phyloP scores from a whole-genome alignment of 345 rosid species.

The Kandelia obovata region DNA sequence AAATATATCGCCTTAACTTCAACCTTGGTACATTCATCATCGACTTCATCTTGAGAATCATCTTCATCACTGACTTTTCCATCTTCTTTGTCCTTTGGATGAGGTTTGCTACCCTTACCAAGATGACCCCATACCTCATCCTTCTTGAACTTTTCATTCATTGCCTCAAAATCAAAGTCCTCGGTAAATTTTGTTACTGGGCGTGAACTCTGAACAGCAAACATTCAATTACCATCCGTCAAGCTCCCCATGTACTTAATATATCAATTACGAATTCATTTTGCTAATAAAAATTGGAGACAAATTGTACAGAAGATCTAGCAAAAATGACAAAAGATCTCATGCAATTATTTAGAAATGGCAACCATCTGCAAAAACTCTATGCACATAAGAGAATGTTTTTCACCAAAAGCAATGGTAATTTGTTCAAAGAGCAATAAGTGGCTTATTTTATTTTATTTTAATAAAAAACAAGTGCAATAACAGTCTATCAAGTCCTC shows the following conservation, averaged over 20 bases:
- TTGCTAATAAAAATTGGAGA: background rate
- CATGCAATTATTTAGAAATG: too few species aligned
- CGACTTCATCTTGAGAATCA: constrained; percentile 43
- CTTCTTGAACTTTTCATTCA: constrained; percentile 95
- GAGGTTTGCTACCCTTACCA: constrained; percentile 58
- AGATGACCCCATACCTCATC: constrained; percentile 97
- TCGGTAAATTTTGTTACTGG: constrained; percentile 70
- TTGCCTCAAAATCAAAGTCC: constrained; percentile 86
- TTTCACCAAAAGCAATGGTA: too few species aligned
- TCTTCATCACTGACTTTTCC: constrained; percentile 51
- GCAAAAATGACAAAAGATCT: too few species aligned
- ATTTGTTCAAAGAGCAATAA: too few species aligned
- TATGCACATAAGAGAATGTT: too few species aligned
- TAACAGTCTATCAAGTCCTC: too few species aligned
- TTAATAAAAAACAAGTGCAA: too few species aligned
- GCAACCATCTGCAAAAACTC: too few species aligned
- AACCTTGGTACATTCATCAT: constrained; percentile 43
- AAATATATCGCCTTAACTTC: constrained; percentile 38
- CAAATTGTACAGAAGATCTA: too few species aligned
- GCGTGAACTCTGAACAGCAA: constrained; percentile 38
- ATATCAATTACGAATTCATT: background rate
- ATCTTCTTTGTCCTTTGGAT: constrained; percentile 27
- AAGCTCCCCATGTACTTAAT: background rate
- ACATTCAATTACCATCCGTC: background rate
- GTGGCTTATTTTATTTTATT: too few species aligned